Evolutionary conservation across 805 yeast genomes (phyloP).

Genomic region (Ogataea saltuana): DNA sequence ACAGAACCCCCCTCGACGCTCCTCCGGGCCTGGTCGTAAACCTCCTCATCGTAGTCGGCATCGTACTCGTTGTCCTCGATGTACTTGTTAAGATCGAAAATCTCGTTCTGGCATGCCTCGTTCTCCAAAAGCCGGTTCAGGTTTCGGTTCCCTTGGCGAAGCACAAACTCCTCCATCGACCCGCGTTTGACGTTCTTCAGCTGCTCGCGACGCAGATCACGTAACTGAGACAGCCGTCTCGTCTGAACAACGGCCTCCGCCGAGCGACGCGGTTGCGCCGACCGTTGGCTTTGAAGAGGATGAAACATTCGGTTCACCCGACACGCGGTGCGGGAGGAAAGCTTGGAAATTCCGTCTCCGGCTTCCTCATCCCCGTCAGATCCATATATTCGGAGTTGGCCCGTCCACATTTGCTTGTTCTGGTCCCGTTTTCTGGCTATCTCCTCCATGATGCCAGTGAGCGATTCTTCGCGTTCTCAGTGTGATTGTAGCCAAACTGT

Average conservation of each 20-base stretch:
- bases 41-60: constrained; percentile 31
- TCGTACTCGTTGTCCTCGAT: constrained; percentile 28
- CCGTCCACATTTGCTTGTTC: not conserved
- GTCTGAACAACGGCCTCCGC: constrained; percentile 1
- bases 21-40: no score
- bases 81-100: constrained; percentile 21
- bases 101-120: constrained; percentile 24
- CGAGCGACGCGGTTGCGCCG: constrained; percentile 4
- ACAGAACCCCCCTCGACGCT: no score
- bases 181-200: constrained; percentile 23
- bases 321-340: constrained; percentile 5
- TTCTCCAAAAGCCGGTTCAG: constrained; percentile 13
- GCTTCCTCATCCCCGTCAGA: not conserved
- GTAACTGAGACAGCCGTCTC: constrained; percentile 9
- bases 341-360: not conserved
- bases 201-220: constrained; percentile 19
- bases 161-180: constrained; percentile 31
- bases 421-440: not conserved
- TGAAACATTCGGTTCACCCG: constrained; percentile 24
- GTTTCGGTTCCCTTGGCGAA: constrained; percentile 26
- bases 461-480: no score
- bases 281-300: constrained; percentile 19
- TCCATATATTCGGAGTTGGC: not conserved
- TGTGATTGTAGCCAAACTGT: no score
- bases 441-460: not conserved